Conservation (phyloP, 257 asterid genomes). For the Jacaranda mimosifolia region DNA sequence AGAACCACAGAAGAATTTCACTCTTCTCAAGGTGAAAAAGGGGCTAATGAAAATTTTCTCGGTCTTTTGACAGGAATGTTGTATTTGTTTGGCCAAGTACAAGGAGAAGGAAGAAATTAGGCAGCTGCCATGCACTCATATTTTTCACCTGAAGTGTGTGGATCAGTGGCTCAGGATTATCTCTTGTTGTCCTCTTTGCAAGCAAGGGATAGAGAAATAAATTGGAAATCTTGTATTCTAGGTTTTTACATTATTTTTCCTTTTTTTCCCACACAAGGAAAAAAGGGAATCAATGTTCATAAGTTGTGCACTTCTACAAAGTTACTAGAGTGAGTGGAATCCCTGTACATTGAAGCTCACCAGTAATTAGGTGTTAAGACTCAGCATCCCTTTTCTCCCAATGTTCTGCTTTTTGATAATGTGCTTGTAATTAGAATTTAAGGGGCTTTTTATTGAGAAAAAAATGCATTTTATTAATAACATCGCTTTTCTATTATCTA, state of each 20-base stretch:
- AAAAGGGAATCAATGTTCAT: background rate
- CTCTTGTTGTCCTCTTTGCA: constrained; percentile 76
- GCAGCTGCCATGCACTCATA: constrained; percentile 80
- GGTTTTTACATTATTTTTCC: constrained; percentile 6
- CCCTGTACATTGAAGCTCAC: constrained; percentile 51
- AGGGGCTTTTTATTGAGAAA: background rate
- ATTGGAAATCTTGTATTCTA: background rate
- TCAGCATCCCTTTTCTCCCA: background rate
- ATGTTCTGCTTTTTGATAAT: no score
- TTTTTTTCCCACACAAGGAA: constrained; percentile 15
- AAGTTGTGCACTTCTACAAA: constrained; percentile 20
- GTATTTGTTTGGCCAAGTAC: constrained; percentile 87
- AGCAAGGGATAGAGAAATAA: constrained; percentile 42
- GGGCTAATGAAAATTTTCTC: background rate
- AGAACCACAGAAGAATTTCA: background rate
- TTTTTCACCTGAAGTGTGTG: constrained; percentile 85
- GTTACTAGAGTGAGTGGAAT: constrained; percentile 47
- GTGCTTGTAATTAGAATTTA: background rate
- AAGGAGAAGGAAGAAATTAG: constrained; percentile 88
- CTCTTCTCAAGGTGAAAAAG: background rate
- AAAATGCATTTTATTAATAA: constrained; percentile 1
- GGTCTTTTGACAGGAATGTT: constrained; percentile 75
- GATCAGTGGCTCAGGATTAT: constrained; percentile 95
- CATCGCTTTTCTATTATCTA: background rate
- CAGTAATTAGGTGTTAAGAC: constrained; percentile 34